phyloP scores from a whole-genome alignment of 2,329 filamentous ascomycete genomes.

The Nakataea oryzae region DNA sequence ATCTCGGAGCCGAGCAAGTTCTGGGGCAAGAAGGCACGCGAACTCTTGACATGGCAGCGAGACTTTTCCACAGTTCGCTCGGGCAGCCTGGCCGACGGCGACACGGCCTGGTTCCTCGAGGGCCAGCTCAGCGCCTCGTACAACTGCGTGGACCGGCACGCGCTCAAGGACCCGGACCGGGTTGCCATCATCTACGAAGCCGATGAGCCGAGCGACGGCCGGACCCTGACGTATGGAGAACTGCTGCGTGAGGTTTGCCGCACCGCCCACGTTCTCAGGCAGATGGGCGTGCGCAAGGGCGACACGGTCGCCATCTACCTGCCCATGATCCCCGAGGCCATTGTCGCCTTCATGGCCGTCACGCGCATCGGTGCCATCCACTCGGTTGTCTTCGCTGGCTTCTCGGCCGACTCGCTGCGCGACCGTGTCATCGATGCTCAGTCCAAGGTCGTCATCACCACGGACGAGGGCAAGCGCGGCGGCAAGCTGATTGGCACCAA shows the following conservation, averaged over 20 bases:
- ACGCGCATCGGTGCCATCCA: conserved; percentile 89
- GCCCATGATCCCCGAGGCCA: conserved; percentile 95
- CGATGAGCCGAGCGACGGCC: conserved; percentile 79
- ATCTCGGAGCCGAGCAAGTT: conserved; percentile 84
- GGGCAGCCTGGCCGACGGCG: conserved; percentile 67
- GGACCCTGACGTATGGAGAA: conserved; percentile 86
- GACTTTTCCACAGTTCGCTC: conserved; percentile 85
- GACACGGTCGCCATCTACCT: conserved; percentile 96
- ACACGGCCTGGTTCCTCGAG: conserved; percentile 91
- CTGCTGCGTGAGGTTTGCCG: conserved; percentile 85
- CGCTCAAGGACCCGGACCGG: conserved; percentile 86
- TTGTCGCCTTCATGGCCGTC: conserved; percentile 86
- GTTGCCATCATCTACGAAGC: conserved; percentile 98
- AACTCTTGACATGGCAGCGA: conserved; percentile 79
- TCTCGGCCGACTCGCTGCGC: conserved; percentile 90
- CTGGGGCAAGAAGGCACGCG: conserved; percentile 78
- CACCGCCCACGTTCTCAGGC: conserved; percentile 78
- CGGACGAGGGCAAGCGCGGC: conserved; percentile 94
- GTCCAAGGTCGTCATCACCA: conserved; percentile 90
- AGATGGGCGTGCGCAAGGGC: conserved; percentile 94
- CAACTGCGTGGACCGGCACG: conserved; percentile 96
- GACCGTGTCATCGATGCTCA: conserved; percentile 88
- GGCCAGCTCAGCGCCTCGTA: conserved; percentile 90
- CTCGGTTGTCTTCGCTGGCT: conserved; percentile 95
- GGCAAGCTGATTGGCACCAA: conserved; percentile 97